Conservation (phyloP, 1,284 basidiomycete species). For the Wallemia mellicola region DNA sequence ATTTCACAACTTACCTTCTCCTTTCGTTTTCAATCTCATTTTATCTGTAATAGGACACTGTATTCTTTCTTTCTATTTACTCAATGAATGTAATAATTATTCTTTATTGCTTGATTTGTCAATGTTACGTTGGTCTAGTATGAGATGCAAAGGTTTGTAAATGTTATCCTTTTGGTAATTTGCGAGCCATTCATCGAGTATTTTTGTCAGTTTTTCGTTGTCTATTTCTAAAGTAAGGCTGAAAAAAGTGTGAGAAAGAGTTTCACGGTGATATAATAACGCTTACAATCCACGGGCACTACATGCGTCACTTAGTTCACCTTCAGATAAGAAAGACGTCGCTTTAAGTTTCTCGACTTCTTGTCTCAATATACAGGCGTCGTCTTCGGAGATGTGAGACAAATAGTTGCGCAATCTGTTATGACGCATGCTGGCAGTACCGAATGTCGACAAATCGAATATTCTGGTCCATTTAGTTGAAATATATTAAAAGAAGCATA, state of each 20-base stretch:
- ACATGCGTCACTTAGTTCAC: background rate
- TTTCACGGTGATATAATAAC: background rate
- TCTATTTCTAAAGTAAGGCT: background rate
- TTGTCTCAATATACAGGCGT: background rate
- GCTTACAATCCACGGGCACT: background rate
- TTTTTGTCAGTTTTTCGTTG: background rate
- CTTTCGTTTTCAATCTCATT: background rate
- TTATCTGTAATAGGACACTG: background rate
- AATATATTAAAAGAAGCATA: background rate
- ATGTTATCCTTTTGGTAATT: background rate
- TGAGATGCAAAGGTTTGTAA: background rate
- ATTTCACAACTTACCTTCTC: background rate
- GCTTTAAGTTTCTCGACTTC: background rate
- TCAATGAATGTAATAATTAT: background rate
- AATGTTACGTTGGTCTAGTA: background rate
- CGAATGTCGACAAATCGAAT: background rate
- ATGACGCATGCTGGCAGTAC: background rate
- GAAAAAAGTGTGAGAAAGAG: background rate
- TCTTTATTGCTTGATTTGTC: background rate
- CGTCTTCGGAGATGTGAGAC: background rate
- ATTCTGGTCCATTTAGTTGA: background rate
- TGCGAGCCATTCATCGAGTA: background rate
- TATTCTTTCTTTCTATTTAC: background rate
- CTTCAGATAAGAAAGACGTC: background rate
- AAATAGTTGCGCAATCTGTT: background rate